Conservation (phyloP, 768 basidiomycete species). For the Rhodotorula diobovata region DNA sequence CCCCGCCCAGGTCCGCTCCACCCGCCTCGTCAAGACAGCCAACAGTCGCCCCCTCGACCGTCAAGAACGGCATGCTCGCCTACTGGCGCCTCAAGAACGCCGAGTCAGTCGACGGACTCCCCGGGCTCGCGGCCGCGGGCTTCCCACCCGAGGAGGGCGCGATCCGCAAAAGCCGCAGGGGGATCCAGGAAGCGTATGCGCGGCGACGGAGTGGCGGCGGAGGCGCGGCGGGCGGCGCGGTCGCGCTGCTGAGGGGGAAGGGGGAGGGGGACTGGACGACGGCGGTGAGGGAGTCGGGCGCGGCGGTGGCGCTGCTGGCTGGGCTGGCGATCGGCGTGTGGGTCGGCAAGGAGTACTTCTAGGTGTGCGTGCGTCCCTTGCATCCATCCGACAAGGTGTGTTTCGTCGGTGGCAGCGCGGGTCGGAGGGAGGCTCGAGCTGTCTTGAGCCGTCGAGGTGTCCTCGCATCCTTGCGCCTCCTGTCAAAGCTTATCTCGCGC, state of each 20-base stretch:
- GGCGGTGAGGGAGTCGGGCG: not conserved
- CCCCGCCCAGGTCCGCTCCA: not conserved
- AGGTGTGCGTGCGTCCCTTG: not conserved
- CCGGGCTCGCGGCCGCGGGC: not conserved
- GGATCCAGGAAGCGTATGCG: not conserved
- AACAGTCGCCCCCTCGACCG: not conserved
- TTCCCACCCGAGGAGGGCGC: constrained; percentile 8
- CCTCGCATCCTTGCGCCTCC: too few species aligned
- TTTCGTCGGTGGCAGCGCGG: too few species aligned
- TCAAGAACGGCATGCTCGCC: not conserved
- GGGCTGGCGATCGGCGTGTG: not conserved
- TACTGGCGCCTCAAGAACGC: constrained; percentile 21
- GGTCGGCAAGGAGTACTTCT: not conserved
- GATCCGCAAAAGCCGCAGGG: constrained; percentile 5
- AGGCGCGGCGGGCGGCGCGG: too few species aligned
- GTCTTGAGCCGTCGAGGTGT: too few species aligned
- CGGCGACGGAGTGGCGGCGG: too few species aligned
- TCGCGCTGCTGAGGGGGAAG: not conserved
- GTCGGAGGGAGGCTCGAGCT: too few species aligned
- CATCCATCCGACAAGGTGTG: too few species aligned
- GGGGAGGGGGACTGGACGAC: not conserved
- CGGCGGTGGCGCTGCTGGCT: not conserved
- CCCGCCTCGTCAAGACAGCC: not conserved
- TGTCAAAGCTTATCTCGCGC: too few species aligned
- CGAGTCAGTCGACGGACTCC: constrained; percentile 14